Conservation (phyloP, 805 yeast species). For the Schwanniomyces vanrijiae region DNA sequence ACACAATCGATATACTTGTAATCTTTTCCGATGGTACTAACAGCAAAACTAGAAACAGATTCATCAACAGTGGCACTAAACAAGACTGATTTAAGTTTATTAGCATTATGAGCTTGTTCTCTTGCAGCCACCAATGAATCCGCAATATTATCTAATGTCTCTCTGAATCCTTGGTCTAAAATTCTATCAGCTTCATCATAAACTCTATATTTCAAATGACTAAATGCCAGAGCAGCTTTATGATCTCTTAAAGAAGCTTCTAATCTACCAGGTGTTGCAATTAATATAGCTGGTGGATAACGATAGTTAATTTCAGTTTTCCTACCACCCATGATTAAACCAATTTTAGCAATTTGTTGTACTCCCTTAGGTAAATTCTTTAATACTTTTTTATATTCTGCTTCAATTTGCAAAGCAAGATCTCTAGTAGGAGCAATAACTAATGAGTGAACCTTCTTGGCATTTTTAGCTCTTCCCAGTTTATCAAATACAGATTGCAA, state of each 20-base stretch:
- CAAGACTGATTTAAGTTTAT: constrained; percentile 61
- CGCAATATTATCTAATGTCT: constrained; percentile 60
- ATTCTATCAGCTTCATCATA: constrained; percentile 92
- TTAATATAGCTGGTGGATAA: constrained; percentile 59
- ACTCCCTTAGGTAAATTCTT: constrained; percentile 17
- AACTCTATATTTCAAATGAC: constrained; percentile 59
- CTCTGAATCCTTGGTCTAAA: constrained; percentile 77
- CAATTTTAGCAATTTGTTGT: constrained; percentile 31
- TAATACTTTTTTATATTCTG: constrained; percentile 54
- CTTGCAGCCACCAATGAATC: constrained; percentile 41
- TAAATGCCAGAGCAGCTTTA: constrained; percentile 46
- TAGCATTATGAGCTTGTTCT: constrained; percentile 15
- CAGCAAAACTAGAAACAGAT: constrained; percentile 66
- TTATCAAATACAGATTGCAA: constrained; percentile 49
- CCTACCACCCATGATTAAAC: constrained; percentile 67
- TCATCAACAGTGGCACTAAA: constrained; percentile 88
- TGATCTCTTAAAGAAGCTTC: constrained; percentile 56
- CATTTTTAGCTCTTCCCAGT: constrained; percentile 31
- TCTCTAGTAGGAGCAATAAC: constrained; percentile 90
- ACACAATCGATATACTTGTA: constrained; percentile 73
- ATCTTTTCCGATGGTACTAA: constrained; percentile 49
- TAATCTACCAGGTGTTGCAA: constrained; percentile 90
- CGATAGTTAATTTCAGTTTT: constrained; percentile 32
- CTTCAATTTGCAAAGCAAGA: constrained; percentile 77
- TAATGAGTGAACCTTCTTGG: constrained; percentile 48